Base-by-base conservation (phyloP, 495 filamentous ascomycete species). In the Tuber microsphaerosporum region DNA sequence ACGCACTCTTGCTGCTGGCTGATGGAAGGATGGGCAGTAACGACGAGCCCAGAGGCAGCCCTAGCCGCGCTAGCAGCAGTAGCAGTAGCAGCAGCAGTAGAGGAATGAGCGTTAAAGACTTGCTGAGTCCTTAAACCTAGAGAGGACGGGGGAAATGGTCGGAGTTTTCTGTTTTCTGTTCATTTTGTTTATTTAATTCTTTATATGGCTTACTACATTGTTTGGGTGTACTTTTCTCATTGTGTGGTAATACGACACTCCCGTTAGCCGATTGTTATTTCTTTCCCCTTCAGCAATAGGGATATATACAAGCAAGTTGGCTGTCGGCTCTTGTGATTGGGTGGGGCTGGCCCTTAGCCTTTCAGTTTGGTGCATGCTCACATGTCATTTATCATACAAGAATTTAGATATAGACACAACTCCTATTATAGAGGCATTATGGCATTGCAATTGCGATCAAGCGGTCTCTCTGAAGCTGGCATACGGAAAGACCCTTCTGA, bases 101-200 rank as follows among this genome's bases (percentile, higher is more conserved):
- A 77, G 90, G 91, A 0, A 92, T 94, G 89, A 94, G 92, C 82
- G 93, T 94, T 2, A 89, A 87, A 74, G 93, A 96, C 84, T 84
- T 95, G 73, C 85, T 96, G 69, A 93, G 89, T 74, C 88, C 90
- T 56, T 90, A 79, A 86, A 74, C 22, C 34, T 76, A n/a, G 43
- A 34, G 51, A 17, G 19, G 61, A 26, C 17, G 56, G 56, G 26
- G 72, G 69, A 45, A 68, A 73, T 77, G 46, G 72, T 56, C 9
- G 26, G 45, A 31, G 73, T 45, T 20, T 34, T 78, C 71, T 68
- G 45, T 39, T 7, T 56, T 41, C 26, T 22, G 22, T n/a, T 31
- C 8, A 37, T 37, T 37, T 37, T 37, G 34, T 37, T 37, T 22
- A 22, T 43, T 26, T 9, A 42, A 45, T 75, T 51, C 2, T 19